Conservation (phyloP, 202 grass and related monocot species). For the Setaria viridis region DNA sequence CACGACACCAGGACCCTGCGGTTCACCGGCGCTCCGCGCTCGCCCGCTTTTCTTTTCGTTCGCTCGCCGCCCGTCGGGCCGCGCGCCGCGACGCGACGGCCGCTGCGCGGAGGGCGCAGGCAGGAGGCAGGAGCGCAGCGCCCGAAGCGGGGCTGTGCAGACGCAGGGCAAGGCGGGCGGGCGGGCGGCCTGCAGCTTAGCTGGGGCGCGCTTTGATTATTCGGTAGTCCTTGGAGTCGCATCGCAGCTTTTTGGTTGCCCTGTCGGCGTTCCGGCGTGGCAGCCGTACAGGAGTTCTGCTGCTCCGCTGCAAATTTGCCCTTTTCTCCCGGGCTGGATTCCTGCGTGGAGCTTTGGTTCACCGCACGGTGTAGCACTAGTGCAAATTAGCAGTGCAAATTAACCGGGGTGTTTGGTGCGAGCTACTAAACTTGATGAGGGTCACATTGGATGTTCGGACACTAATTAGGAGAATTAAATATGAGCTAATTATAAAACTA, state of each 20-base stretch:
- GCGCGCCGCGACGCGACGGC: background rate
- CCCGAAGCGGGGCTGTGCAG: slow-evolving; percentile 24
- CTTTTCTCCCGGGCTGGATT: background rate
- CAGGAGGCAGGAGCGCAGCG: slow-evolving; percentile 13
- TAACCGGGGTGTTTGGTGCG: too few relatives aligned
- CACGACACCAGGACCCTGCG: slow-evolving; percentile 32
- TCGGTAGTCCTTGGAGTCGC: slow-evolving; percentile 38
- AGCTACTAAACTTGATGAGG: too few relatives aligned
- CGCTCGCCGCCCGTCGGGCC: background rate
- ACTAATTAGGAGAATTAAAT: too few relatives aligned
- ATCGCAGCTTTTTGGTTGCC: slow-evolving; percentile 53
- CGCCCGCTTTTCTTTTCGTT: background rate
- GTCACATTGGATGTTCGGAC: too few relatives aligned
- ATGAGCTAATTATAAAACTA: too few relatives aligned
- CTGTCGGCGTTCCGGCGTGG: slow-evolving; percentile 37
- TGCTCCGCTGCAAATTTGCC: background rate
- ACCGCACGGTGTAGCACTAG: too few relatives aligned
- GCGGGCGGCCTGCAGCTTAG: background rate
- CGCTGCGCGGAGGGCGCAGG: background rate
- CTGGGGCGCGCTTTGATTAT: slow-evolving; percentile 34
- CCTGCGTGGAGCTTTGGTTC: background rate
- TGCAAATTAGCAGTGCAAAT: too few relatives aligned
- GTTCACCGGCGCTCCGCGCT: slow-evolving; percentile 41
- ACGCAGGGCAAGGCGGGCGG: too few relatives aligned
- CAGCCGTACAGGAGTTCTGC: slow-evolving; percentile 16